phyloP scores from a whole-genome alignment of 2,329 filamentous ascomycete genomes.

The Colletotrichum nymphaeae region DNA sequence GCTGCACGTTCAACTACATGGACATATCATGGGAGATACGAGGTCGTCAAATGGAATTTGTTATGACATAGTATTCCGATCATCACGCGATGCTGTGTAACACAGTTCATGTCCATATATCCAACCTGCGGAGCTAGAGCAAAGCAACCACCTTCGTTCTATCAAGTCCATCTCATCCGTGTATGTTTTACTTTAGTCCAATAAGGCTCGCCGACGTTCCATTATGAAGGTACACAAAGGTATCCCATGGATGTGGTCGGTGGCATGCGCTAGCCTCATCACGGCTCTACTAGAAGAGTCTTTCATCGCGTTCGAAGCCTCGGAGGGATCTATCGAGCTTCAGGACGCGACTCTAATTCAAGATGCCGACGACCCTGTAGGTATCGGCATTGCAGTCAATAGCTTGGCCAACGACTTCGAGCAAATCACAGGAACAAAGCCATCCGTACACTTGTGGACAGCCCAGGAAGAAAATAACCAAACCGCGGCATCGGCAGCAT shows the following conservation, averaged over 20 bases:
- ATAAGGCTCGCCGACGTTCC: not conserved
- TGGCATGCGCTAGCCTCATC: not conserved
- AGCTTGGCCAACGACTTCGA: slow-evolving; percentile 15
- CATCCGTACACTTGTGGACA: slow-evolving; percentile 3
- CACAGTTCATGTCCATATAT: not conserved
- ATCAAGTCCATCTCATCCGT: not conserved
- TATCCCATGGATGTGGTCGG: not conserved
- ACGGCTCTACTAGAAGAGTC: slow-evolving; percentile 6
- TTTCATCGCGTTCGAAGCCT: slow-evolving; percentile 3
- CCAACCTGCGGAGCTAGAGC: not conserved
- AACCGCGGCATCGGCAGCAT: not conserved
- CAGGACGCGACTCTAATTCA: not conserved
- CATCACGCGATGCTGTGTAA: not conserved
- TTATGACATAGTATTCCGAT: not conserved
- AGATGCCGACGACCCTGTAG: slow-evolving; percentile 11
- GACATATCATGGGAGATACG: not conserved
- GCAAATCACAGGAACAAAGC: slow-evolving; percentile 28
- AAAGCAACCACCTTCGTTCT: not conserved
- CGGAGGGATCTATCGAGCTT: slow-evolving; percentile 8
- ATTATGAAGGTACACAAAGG: not conserved
- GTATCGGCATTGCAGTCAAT: slow-evolving; percentile 20
- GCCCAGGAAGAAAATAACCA: not conserved
- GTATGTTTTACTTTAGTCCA: not conserved
- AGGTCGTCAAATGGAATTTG: not conserved
- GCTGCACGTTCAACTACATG: not conserved